Percentiles rank a stretch among this genome's conserved stretches.
Evolutionary conservation across 371 early-diverging fungal species (phyloP).

Genomic region (Mucor circinelloides): DNA sequence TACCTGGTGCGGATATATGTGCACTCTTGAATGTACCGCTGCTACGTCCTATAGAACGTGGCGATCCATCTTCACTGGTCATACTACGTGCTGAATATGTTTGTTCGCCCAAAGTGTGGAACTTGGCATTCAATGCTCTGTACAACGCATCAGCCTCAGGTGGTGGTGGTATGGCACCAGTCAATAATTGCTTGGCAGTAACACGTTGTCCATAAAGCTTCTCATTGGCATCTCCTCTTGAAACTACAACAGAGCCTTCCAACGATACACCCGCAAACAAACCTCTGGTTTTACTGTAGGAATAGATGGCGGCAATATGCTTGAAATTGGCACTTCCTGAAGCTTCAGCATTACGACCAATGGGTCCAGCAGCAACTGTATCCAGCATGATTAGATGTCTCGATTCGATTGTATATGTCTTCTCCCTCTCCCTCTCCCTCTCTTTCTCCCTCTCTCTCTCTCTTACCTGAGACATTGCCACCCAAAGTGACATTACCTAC

Average conservation of each 20-base stretch:
- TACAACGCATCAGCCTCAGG: slow-evolving; percentile 87
- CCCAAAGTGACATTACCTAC: slow-evolving; percentile 95
- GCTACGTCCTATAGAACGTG: slow-evolving; percentile 10
- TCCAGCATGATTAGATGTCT: not conserved
- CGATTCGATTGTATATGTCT: no score
- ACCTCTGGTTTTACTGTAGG: slow-evolving; percentile 90
- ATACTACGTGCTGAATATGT: slow-evolving; percentile 15
- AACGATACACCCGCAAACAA: slow-evolving; percentile 95
- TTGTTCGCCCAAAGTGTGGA: slow-evolving; percentile 15
- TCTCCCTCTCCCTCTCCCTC: not conserved
- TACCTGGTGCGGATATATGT: slow-evolving; percentile 31
- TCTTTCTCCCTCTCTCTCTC: not conserved
- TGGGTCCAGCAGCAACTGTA: slow-evolving; percentile 90
- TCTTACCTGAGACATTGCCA: slow-evolving; percentile 77
- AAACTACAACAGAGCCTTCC: slow-evolving; percentile 92
- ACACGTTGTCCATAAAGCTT: slow-evolving; percentile 85
- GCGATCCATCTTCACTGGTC: slow-evolving; percentile 5
- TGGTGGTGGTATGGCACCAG: slow-evolving; percentile 78
- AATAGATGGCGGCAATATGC: slow-evolving; percentile 88
- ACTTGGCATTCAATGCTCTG: slow-evolving; percentile 66
- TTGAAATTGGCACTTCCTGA: slow-evolving; percentile 76
- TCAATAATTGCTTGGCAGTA: slow-evolving; percentile 80
- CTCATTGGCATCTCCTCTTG: slow-evolving; percentile 92
- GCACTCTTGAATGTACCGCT: slow-evolving; percentile 24
- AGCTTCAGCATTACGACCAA: slow-evolving; percentile 94